Conservation (phyloP, 306 rosid species). For the Inga oerstediana region DNA sequence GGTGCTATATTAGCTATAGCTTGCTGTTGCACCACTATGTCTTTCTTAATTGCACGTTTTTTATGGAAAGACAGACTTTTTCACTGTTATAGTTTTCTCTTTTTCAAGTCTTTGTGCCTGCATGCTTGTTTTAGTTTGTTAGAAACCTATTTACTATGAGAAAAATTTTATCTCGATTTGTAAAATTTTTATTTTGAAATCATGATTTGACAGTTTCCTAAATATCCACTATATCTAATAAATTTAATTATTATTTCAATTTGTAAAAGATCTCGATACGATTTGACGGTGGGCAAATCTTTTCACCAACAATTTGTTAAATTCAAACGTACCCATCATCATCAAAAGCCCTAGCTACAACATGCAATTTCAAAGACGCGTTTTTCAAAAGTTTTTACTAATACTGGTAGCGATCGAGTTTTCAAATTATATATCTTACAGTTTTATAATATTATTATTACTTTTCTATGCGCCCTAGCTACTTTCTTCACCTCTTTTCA, state of each 20-base stretch:
- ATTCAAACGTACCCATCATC: not conserved
- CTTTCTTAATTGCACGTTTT: not conserved
- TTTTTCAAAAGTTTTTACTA: not conserved
- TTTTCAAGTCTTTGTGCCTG: not conserved
- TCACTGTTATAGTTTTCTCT: not conserved
- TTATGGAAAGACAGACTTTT: not conserved
- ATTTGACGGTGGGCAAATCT: not conserved
- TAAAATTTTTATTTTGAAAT: too few species aligned
- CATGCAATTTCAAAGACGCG: not conserved
- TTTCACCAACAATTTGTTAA: not conserved
- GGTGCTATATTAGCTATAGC: not conserved
- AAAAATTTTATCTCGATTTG: fast-evolving
- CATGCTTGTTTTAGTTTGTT: too few species aligned
- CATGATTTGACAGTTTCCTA: too few species aligned
- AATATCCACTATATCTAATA: too few species aligned
- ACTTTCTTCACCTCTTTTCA: not conserved
- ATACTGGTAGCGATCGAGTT: not conserved
- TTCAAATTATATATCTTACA: not conserved
- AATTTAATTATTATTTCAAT: not conserved
- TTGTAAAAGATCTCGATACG: not conserved
- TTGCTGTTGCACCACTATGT: not conserved
- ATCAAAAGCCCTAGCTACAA: not conserved
- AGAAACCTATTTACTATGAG: too few species aligned
- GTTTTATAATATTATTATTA: not conserved
- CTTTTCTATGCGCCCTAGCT: not conserved